Conservation (phyloP, 495 filamentous ascomycete species). For the Daldinia childiae region DNA sequence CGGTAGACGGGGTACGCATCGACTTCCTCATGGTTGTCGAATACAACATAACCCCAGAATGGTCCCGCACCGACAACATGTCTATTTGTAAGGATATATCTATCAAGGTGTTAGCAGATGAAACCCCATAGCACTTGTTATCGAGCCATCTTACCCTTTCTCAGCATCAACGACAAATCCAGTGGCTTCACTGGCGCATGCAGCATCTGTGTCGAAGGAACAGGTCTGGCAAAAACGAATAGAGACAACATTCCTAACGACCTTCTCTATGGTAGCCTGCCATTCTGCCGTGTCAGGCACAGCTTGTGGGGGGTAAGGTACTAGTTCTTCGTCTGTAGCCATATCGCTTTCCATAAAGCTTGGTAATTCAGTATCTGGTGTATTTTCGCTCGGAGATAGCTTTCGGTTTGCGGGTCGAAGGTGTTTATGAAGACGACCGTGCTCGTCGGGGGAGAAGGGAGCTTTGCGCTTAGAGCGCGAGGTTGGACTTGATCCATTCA, state of each 20-base stretch:
- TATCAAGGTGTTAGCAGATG: slow-evolving; percentile 52
- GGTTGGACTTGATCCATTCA: slow-evolving; percentile 52
- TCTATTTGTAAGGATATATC: slow-evolving; percentile 82
- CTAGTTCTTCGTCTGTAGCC: slow-evolving; percentile 49
- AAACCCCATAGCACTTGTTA: slow-evolving; percentile 16
- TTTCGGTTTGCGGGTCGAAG: slow-evolving; percentile 57
- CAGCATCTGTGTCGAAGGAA: slow-evolving; percentile 95
- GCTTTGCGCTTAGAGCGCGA: slow-evolving; percentile 63
- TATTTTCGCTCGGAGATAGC: slow-evolving; percentile 58
- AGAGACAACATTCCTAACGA: slow-evolving; percentile 91
- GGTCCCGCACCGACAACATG: slow-evolving; percentile 97
- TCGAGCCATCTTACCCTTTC: slow-evolving; percentile 69
- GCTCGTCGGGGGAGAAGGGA: slow-evolving; percentile 48
- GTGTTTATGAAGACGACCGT: slow-evolving; percentile 60
- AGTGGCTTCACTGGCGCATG: slow-evolving; percentile 92
- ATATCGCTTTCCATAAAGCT: slow-evolving; percentile 47
- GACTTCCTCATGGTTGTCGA: slow-evolving; percentile 98
- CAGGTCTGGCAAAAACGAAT: slow-evolving; percentile 99
- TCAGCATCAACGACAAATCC: slow-evolving; percentile 98
- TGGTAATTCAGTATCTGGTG: slow-evolving; percentile 50
- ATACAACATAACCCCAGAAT: slow-evolving; percentile 97
- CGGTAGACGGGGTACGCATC: slow-evolving; percentile 98
- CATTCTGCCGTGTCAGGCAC: slow-evolving; percentile 91
- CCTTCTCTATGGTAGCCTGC: slow-evolving; percentile 94
- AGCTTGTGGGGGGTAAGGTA: slow-evolving; percentile 54